These are phyloP conservation scores for Axilococcus clingmanii DNA, from an alignment of 139 green algal genomes.

Conservation along the genomic window DNA sequence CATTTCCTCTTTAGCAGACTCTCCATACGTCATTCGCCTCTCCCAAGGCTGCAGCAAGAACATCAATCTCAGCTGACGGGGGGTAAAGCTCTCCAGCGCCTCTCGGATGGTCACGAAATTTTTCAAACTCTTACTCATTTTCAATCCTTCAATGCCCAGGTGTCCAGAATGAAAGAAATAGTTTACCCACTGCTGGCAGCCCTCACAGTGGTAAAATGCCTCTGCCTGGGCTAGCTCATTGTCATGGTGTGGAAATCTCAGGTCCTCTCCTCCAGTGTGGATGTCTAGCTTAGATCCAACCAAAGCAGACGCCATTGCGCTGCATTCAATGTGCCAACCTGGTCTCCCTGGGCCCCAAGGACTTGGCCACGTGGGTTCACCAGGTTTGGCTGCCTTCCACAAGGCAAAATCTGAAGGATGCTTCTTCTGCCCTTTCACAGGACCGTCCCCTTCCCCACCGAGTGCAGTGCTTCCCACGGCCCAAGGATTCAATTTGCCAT, in stretches of 20 bases:
- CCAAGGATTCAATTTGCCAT: conserved; percentile 87
- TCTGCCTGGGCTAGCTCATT: conserved; percentile 93
- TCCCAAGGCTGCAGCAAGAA: conserved; percentile 89
- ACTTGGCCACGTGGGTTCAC: conserved; percentile 87
- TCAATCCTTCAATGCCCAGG: conserved; percentile 93
- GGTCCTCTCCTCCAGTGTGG: conserved; percentile 88
- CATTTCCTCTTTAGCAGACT: conserved; percentile 55
- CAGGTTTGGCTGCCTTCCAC: conserved; percentile 91
- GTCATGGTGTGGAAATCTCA: conserved; percentile 97
- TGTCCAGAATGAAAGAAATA: conserved; percentile 97
- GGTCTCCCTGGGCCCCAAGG: conserved; percentile 83
- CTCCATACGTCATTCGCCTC: conserved; percentile 63
- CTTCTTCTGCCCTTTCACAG: conserved; percentile 75
- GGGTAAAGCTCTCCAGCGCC: conserved; percentile 62
- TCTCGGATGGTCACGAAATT: conserved; percentile 98
- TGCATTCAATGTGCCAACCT: conserved; percentile 99
- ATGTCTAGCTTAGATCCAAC: conserved; percentile 86
- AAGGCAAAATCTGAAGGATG: conserved; percentile 87
- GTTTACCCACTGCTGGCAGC: conserved; percentile 94
- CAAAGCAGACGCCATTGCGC: conserved; percentile 84
- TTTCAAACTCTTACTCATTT: conserved; percentile 99
- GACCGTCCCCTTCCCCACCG: conserved; percentile 66
- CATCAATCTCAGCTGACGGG: conserved; percentile 88
- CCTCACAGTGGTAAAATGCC: conserved; percentile 24
- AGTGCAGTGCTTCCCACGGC: conserved; percentile 54